Evolutionary conservation across 805 yeast species (phyloP).

Genomic region (Candida sphagnicola): DNA sequence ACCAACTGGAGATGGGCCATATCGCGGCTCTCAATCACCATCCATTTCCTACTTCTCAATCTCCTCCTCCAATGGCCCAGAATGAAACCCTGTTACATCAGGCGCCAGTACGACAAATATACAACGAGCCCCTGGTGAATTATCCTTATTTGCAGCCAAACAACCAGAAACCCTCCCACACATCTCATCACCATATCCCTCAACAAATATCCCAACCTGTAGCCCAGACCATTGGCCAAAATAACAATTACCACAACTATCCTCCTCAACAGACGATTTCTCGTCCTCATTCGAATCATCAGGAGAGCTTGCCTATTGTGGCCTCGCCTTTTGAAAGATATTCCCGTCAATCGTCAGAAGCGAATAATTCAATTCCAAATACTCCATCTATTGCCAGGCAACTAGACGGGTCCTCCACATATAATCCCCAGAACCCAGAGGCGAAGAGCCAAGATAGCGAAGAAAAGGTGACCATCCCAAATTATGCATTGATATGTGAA

Average conservation of each 20-base stretch:
- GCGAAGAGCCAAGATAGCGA: slow-evolving; percentile 2
- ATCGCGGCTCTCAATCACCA: slow-evolving; percentile 22
- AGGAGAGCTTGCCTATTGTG: not conserved
- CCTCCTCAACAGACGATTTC: not conserved
- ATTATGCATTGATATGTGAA: slow-evolving; percentile 43
- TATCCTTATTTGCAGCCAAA: not conserved
- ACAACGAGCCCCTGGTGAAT: not conserved
- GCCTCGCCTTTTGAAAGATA: slow-evolving; percentile 5
- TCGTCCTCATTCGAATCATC: not conserved
- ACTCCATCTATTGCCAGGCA: slow-evolving; percentile 23
- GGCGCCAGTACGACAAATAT: slow-evolving; percentile 4
- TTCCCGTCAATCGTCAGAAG: slow-evolving; percentile 15
- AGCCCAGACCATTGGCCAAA: no score
- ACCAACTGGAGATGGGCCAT: slow-evolving; percentile 25
- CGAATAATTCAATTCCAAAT: slow-evolving; percentile 23
- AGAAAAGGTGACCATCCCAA: slow-evolving; percentile 10
- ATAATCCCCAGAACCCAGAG: not conserved
- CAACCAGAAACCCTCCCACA: slow-evolving; percentile 7
- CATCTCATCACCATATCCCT: not conserved
- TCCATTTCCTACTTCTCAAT: not conserved
- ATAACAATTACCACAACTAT: not conserved
- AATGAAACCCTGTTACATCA: not conserved
- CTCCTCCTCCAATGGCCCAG: not conserved
- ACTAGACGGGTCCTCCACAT: slow-evolving; percentile 2
- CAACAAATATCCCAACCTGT: no score